Evolutionary conservation across 768 basidiomycete genomes (phyloP).

Genomic region (Panellus pusillus): DNA sequence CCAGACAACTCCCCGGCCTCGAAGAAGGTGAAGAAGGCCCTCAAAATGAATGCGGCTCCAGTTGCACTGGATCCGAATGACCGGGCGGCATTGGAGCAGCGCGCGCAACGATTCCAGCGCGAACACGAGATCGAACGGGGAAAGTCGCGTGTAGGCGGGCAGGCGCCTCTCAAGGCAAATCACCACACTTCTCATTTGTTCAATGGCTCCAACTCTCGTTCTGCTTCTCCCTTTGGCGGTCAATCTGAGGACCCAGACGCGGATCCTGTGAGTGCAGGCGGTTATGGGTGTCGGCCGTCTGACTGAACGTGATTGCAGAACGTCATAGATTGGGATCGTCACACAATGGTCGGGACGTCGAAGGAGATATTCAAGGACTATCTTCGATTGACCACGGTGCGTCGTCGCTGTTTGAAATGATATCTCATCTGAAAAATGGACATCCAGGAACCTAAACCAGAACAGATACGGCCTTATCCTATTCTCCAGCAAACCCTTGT

Average conservation of each 20-base stretch:
- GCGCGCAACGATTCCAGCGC: slow-evolving; percentile 88
- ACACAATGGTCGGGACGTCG: slow-evolving; percentile 93
- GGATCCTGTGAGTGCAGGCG: slow-evolving; percentile 55
- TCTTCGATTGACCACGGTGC: slow-evolving; percentile 85
- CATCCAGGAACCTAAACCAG: slow-evolving; percentile 88
- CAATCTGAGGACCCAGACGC: slow-evolving; percentile 68
- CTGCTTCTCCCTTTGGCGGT: slow-evolving; percentile 46
- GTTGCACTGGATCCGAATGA: slow-evolving; percentile 58
- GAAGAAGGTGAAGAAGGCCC: slow-evolving; percentile 68
- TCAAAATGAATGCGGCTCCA: slow-evolving; percentile 38
- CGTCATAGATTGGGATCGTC: slow-evolving; percentile 94
- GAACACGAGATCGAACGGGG: slow-evolving; percentile 87
- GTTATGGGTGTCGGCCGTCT: not conserved
- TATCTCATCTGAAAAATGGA: not conserved
- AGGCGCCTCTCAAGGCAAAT: slow-evolving; percentile 45
- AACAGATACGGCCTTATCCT: slow-evolving; percentile 86
- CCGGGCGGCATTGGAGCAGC: slow-evolving; percentile 65
- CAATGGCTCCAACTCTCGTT: slow-evolving; percentile 47
- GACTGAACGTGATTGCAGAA: slow-evolving; percentile 53
- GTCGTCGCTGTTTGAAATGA: not conserved
- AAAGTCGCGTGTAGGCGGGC: slow-evolving; percentile 41
- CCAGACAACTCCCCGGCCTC: slow-evolving; percentile 38
- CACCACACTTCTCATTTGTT: slow-evolving; percentile 55
- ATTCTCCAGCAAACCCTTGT: slow-evolving; percentile 83
- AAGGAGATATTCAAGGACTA: slow-evolving; percentile 94